Evolutionary conservation across 768 basidiomycete genomes (phyloP).

Genomic region (Amanita polypyramis): DNA sequence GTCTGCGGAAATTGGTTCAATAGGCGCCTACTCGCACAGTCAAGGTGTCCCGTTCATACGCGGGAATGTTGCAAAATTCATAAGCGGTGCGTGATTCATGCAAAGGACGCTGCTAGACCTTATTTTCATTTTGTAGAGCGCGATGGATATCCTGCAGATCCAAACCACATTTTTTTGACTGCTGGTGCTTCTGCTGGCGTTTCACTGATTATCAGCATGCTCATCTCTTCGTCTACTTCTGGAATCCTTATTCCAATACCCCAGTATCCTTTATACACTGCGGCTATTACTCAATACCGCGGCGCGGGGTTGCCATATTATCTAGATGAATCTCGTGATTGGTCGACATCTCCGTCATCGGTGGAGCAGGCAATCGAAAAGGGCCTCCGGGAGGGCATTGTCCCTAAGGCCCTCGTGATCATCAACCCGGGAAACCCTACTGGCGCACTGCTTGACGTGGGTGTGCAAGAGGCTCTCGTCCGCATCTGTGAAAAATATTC

Average conservation of each 20-base stretch:
- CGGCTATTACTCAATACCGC: constrained; percentile 76
- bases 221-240: constrained; percentile 54
- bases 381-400: constrained; percentile 48
- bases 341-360: constrained; percentile 68
- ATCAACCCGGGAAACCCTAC: constrained; percentile 99
- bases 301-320: constrained; percentile 84
- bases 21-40: constrained; percentile 93
- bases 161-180: constrained; percentile 87
- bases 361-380: constrained; percentile 60
- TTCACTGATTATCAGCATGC: constrained; percentile 72
- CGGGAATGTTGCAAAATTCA: constrained; percentile 81
- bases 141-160: constrained; percentile 78
- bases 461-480: constrained; percentile 69
- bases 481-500: constrained; percentile 74
- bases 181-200: constrained; percentile 93
- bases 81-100: constrained; percentile 47
- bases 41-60: constrained; percentile 89
- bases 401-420: constrained; percentile 80
- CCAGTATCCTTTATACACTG: constrained; percentile 97
- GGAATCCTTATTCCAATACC: constrained; percentile 95
- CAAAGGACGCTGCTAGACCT: constrained; percentile 6
- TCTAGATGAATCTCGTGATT: constrained; percentile 72
- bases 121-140: constrained; percentile 43
- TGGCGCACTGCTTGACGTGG: constrained; percentile 66
- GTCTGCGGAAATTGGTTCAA: constrained; percentile 77